Evolutionary conservation across 768 basidiomycete genomes (phyloP).

Genomic region (Xanthoconium stramineum): DNA sequence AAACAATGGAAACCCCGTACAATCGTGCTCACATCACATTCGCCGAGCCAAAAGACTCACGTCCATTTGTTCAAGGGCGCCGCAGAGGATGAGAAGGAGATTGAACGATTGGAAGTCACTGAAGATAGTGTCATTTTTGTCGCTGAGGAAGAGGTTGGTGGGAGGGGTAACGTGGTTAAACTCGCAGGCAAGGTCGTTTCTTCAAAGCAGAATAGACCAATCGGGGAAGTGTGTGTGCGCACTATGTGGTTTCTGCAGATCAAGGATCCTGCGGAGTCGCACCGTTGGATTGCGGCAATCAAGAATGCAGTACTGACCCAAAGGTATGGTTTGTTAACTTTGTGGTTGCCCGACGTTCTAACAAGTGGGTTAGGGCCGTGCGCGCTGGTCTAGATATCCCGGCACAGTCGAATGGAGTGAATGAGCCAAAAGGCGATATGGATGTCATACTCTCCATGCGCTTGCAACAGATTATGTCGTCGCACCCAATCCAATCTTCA

Average conservation of each 20-base stretch:
- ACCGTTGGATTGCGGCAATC: constrained; percentile 73
- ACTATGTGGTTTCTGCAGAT: constrained; percentile 66
- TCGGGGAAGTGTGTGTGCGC: constrained; percentile 2
- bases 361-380: constrained; percentile 46
- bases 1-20: constrained; percentile 70
- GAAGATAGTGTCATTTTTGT: constrained; percentile 76
- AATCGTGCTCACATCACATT: constrained; percentile 53
- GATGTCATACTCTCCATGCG: constrained; percentile 83
- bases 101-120: constrained; percentile 73
- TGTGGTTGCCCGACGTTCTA: neutral
- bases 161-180: constrained; percentile 55
- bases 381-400: constrained; percentile 62
- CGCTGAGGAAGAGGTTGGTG: constrained; percentile 51
- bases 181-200: constrained; percentile 64
- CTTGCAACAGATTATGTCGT: constrained; percentile 52
- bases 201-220: constrained; percentile 30
- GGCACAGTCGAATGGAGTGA: constrained; percentile 37
- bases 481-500: constrained; percentile 19
- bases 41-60: constrained; percentile 40
- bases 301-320: constrained; percentile 71
- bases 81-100: constrained; percentile 57
- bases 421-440: constrained; percentile 75
- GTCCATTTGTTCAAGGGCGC: constrained; percentile 73
- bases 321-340: constrained; percentile 40
- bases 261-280: constrained; percentile 54